Conservation (phyloP, 2,329 filamentous ascomycete species). For the Epichloe bromicola region DNA sequence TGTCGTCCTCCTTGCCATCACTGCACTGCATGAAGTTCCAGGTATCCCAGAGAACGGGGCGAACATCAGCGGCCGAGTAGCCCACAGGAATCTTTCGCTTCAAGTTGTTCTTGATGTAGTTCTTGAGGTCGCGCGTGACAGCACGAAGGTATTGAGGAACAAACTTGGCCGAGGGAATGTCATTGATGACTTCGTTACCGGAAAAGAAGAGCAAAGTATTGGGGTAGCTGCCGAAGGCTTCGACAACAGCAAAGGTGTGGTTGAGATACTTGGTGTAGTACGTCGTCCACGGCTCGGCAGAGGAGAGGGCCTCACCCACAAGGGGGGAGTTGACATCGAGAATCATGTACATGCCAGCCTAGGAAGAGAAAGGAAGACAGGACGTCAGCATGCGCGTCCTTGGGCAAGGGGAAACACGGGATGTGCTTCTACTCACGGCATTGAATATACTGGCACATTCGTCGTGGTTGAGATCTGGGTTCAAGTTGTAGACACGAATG, state of each 20-base stretch:
- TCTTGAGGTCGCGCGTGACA: conserved; percentile 67
- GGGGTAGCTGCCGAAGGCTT: conserved; percentile 54
- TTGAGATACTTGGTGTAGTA: conserved; percentile 50
- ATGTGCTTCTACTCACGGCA: conserved; percentile 23
- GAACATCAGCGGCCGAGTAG: conserved; percentile 71
- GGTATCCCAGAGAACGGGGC: conserved; percentile 57
- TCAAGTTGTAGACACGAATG: conserved; percentile 57
- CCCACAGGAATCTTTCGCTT: conserved; percentile 61
- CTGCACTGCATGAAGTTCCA: conserved; percentile 66
- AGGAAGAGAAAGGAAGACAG: neutral
- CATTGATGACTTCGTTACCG: conserved; percentile 66
- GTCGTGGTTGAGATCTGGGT: conserved; percentile 53
- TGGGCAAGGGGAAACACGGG: neutral
- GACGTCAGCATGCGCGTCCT: neutral
- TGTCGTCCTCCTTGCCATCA: conserved; percentile 38
- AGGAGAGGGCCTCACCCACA: conserved; percentile 42
- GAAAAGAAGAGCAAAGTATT: conserved; percentile 64
- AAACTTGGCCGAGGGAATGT: conserved; percentile 41
- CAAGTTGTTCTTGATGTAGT: conserved; percentile 61
- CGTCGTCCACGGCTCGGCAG: conserved; percentile 40
- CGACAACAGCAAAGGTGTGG: conserved; percentile 53
- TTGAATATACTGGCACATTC: conserved; percentile 57
- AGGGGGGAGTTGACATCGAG: conserved; percentile 54
- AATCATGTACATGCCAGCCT: conserved; percentile 56
- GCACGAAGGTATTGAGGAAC: conserved; percentile 63